phyloP scores from a whole-genome alignment of 2,329 filamentous ascomycete genomes.

The Malbranchea cinnamomea region DNA sequence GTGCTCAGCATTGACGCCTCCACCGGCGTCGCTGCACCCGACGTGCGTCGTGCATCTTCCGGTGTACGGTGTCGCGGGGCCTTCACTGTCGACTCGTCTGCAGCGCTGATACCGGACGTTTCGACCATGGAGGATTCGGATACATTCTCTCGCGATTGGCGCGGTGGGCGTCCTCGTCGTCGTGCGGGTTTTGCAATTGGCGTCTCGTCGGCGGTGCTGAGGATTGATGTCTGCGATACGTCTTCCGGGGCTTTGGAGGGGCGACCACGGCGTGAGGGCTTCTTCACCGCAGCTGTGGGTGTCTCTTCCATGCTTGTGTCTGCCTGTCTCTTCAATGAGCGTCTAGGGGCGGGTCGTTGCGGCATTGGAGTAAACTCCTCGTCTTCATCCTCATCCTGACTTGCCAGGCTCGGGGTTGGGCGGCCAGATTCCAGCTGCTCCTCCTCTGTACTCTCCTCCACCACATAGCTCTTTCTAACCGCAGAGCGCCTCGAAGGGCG shows the following conservation, averaged over 20 bases:
- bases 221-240: no score
- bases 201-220: no score
- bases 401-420: slow-evolving; percentile 27
- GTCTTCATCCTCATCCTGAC: slow-evolving; percentile 47
- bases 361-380: slow-evolving; percentile 71
- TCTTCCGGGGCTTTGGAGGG: no score
- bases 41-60: no score
- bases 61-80: no score
- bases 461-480: slow-evolving; percentile 54
- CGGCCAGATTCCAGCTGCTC: slow-evolving; percentile 37
- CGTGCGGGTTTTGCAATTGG: no score
- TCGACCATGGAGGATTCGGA: no score
- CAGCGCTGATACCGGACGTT: no score
- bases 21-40: slow-evolving; percentile 41
- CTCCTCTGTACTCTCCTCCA: slow-evolving; percentile 68
- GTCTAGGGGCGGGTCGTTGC: slow-evolving; percentile 40
- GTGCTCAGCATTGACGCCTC: slow-evolving; percentile 46
- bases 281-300: slow-evolving; percentile 16
- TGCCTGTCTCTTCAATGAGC: slow-evolving; percentile 42
- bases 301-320: slow-evolving; percentile 35
- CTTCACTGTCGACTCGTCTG: no score
- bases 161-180: no score
- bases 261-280: background rate
- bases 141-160: no score
- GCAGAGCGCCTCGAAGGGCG: slow-evolving; percentile 46